Conservation (phyloP, 192 early-diverging fungal genomes). For the Coemansia asiatica region DNA sequence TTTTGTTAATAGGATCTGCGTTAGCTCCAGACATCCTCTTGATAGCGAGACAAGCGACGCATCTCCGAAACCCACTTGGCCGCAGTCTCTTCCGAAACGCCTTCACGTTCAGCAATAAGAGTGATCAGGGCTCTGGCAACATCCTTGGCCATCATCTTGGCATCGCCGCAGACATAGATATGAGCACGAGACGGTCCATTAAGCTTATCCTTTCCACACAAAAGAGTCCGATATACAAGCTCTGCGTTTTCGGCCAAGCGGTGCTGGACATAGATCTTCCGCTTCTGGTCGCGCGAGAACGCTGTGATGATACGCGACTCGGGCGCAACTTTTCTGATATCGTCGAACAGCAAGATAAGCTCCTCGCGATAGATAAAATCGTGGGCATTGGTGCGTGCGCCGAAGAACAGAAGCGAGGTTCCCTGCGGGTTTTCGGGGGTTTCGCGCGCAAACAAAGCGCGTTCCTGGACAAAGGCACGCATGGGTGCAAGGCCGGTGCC, state of each 20-base stretch:
- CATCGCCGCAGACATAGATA: conserved; percentile 95
- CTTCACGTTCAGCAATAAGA: conserved; percentile 66
- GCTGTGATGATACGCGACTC: conserved; percentile 83
- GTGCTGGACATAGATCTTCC: conserved; percentile 98
- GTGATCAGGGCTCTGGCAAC: conserved; percentile 68
- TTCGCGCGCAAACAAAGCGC: conserved; percentile 62
- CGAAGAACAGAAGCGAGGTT: conserved; percentile 89
- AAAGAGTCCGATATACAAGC: conserved; percentile 74
- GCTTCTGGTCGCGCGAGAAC: conserved; percentile 78
- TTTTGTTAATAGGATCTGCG: too few relatives aligned
- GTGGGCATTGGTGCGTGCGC: conserved; percentile 79
- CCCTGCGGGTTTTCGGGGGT: conserved; percentile 63
- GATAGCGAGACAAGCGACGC: conserved; percentile 76
- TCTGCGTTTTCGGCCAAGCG: conserved; percentile 71
- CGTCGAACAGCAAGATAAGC: conserved; percentile 65
- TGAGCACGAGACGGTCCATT: conserved; percentile 58
- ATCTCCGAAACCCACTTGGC: conserved; percentile 83
- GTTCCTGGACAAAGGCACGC: conserved; percentile 93
- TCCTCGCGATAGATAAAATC: conserved; percentile 93
- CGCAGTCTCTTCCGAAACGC: conserved; percentile 67
- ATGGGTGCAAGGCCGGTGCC: conserved; percentile 99
- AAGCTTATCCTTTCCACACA: conserved; percentile 62
- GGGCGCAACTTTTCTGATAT: conserved; percentile 41
- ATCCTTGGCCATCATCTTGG: conserved; percentile 94
- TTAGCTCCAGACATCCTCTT: conserved; percentile 95